Conservation (phyloP, 768 basidiomycete genomes). For the Mrakia blollopis region DNA sequence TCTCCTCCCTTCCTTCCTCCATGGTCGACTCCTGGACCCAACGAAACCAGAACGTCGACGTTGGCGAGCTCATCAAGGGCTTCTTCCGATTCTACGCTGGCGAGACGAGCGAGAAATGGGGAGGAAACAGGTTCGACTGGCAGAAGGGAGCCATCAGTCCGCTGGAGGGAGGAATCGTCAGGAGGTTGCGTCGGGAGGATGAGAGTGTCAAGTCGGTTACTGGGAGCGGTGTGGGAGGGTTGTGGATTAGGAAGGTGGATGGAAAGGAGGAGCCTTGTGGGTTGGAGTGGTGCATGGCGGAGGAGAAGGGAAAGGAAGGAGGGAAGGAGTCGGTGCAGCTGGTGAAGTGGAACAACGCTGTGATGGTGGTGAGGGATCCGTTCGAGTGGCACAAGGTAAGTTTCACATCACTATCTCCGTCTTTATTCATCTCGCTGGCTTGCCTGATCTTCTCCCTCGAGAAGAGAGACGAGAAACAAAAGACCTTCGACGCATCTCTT, state of each 20-base stretch:
- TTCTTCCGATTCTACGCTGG: constrained; percentile 27
- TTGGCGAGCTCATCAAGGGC: constrained; percentile 10
- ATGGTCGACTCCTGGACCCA: neutral
- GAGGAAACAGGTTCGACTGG: constrained; percentile 12
- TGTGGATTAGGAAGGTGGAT: neutral
- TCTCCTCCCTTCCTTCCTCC: constrained; percentile 1
- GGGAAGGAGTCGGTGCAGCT: neutral
- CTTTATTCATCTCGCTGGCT: too few species aligned
- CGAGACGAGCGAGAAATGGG: neutral
- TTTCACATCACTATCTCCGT: neutral
- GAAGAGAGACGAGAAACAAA: too few species aligned
- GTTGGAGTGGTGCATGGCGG: neutral
- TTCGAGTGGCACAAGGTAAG: neutral
- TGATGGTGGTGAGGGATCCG: constrained; percentile 15
- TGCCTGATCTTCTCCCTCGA: neutral
- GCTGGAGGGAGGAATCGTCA: neutral
- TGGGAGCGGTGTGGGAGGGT: neutral
- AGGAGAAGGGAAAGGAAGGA: neutral
- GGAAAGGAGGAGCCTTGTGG: neutral
- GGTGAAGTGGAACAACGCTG: neutral
- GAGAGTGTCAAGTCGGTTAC: neutral
- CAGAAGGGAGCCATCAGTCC: neutral
- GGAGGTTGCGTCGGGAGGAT: too few species aligned
- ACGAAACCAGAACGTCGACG: constrained; percentile 16
- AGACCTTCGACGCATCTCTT: neutral